phyloP scores from a whole-genome alignment of 176 grass and related monocot genomes.

The Triticum timopheevii region DNA sequence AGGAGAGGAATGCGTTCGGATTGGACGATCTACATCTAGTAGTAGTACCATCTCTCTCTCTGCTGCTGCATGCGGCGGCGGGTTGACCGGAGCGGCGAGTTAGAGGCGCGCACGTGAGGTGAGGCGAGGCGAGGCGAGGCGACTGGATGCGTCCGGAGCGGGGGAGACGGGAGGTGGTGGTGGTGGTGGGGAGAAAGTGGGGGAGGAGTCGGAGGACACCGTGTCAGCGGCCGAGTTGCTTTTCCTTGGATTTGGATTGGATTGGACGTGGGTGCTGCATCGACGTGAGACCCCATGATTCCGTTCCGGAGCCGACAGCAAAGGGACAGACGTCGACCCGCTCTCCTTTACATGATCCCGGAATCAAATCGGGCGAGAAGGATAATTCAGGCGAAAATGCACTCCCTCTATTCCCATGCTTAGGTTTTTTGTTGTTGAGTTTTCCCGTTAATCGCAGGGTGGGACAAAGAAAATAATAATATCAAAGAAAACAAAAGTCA shows the following conservation, averaged over 20 bases:
- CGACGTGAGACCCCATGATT: not conserved
- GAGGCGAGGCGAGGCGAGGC: not conserved
- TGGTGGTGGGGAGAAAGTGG: constrained; percentile 41
- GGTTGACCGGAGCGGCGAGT: constrained; percentile 44
- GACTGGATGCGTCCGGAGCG: not conserved
- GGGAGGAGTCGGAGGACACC: not conserved
- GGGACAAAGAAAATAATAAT: too few relatives aligned
- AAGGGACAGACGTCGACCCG: not conserved
- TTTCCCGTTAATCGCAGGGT: too few relatives aligned
- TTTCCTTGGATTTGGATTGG: not conserved
- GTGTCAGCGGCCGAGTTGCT: constrained; percentile 12
- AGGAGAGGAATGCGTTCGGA: constrained; percentile 1
- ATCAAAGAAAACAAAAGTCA: too few relatives aligned
- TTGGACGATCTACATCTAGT: constrained; percentile 28
- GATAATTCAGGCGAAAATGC: too few relatives aligned
- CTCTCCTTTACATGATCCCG: not conserved
- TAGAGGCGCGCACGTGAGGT: constrained; percentile 41
- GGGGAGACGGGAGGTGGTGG: not conserved
- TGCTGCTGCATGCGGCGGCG: constrained; percentile 10
- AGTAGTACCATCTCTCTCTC: too few relatives aligned
- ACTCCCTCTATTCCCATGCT: too few relatives aligned
- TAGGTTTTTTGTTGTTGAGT: too few relatives aligned
- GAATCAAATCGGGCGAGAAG: not conserved
- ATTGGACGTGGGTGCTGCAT: not conserved
- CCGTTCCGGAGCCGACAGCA: not conserved